phyloP scores from a whole-genome alignment of 352 stramenopile genomes.

The Hyaloperonospora arabidopsidis region DNA sequence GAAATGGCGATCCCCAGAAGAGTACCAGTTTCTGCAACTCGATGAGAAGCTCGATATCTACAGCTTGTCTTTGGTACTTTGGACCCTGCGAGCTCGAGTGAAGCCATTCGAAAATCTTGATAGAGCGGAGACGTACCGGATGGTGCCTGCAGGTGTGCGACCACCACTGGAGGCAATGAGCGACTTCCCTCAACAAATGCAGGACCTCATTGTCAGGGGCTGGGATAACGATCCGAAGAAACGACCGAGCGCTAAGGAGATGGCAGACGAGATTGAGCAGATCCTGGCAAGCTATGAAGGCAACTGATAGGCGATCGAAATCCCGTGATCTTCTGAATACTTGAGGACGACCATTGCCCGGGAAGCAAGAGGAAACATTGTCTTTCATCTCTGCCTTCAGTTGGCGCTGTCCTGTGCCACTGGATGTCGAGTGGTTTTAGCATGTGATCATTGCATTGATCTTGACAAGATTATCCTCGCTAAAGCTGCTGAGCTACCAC shows the following conservation, averaged over 20 bases:
- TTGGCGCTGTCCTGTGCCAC: too few relatives aligned
- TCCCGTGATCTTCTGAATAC: too few relatives aligned
- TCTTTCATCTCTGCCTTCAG: too few relatives aligned
- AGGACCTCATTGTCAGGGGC: conserved; percentile 45
- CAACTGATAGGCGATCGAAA: conserved; percentile 7
- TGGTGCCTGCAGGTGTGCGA: conserved; percentile 39
- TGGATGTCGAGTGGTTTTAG: too few relatives aligned
- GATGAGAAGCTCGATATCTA: conserved; percentile 65
- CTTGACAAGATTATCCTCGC: too few relatives aligned
- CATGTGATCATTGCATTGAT: too few relatives aligned
- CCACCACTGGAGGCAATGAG: conserved; percentile 42
- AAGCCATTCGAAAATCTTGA: conserved; percentile 40
- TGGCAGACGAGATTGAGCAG: conserved; percentile 42
- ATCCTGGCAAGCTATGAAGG: conserved; percentile 37
- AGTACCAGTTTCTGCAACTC: conserved; percentile 41
- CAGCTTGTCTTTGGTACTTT: conserved; percentile 63
- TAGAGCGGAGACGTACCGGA: conserved; percentile 46
- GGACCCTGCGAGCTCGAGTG: conserved; percentile 40
- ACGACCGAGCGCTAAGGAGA: conserved; percentile 40
- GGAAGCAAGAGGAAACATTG: too few relatives aligned
- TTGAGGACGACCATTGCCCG: too few relatives aligned
- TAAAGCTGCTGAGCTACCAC: too few relatives aligned
- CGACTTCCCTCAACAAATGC: conserved; percentile 57
- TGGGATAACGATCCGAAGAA: conserved; percentile 46
- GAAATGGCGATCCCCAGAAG: conserved; percentile 71